phyloP scores from a whole-genome alignment of 2,329 filamentous ascomycete species.

The Exophiala oligosperma region DNA sequence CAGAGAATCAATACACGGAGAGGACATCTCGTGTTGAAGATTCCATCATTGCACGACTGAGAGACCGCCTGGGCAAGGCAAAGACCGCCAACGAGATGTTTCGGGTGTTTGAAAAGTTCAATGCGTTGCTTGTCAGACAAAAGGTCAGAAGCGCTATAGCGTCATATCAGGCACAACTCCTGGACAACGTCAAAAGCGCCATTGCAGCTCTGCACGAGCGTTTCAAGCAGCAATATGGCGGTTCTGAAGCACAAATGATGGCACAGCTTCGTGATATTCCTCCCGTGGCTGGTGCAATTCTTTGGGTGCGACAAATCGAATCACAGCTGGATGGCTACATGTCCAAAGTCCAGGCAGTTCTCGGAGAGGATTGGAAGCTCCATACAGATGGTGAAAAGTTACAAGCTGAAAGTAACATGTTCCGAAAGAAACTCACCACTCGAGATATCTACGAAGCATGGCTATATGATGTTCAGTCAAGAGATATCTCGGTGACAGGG shows the following conservation, averaged over 20 bases:
- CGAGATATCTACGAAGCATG: slow-evolving; percentile 93
- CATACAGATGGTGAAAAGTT: slow-evolving; percentile 95
- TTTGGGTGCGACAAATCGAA: slow-evolving; percentile 97
- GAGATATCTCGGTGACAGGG: slow-evolving; percentile 88
- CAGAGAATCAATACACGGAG: slow-evolving; percentile 95
- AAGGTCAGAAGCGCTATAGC: slow-evolving; percentile 98
- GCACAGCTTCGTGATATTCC: slow-evolving; percentile 93
- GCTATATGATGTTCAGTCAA: slow-evolving; percentile 83
- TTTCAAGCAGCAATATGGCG: slow-evolving; percentile 98
- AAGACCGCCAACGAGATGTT: slow-evolving; percentile 99
- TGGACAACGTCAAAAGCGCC: slow-evolving; percentile 96
- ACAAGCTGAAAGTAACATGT: slow-evolving; percentile 85
- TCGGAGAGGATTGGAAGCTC: slow-evolving; percentile 90
- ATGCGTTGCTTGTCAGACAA: slow-evolving; percentile 95
- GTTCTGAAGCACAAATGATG: slow-evolving; percentile 98
- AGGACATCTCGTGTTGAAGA: slow-evolving; percentile 96
- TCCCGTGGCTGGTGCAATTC: slow-evolving; percentile 93
- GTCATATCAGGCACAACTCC: slow-evolving; percentile 96
- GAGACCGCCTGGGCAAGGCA: slow-evolving; percentile 89
- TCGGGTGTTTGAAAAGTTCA: slow-evolving; percentile 99
- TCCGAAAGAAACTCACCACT: slow-evolving; percentile 94
- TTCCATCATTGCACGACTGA: slow-evolving; percentile 91
- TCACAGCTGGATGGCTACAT: slow-evolving; percentile 94
- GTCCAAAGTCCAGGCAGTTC: slow-evolving; percentile 97
- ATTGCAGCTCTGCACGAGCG: slow-evolving; percentile 91